These are phyloP conservation scores for Bipolaris victoriae DNA, from an alignment of 2,329 filamentous ascomycete genomes.

Conservation along the genomic window DNA sequence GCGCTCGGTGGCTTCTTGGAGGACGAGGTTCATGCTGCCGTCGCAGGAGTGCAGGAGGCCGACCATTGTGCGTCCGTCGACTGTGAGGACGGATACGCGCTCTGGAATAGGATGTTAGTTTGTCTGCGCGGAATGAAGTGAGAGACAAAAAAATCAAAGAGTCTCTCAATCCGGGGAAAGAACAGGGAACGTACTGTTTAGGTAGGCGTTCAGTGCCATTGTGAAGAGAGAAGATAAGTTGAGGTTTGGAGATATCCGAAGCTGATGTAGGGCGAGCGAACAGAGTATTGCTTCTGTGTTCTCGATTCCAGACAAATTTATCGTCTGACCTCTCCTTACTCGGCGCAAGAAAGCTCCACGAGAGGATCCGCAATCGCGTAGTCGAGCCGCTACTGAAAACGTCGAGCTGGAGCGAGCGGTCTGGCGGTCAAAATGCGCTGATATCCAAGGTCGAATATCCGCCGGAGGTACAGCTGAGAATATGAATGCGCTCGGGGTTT, in stretches of 20 bases:
- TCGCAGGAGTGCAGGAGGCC: conserved; percentile 87
- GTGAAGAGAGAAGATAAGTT: conserved; percentile 7
- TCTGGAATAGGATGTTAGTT: conserved; percentile 60
- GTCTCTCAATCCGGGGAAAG: background rate
- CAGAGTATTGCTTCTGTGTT: background rate
- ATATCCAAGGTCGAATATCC: background rate
- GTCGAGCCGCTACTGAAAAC: background rate
- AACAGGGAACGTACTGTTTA: conserved; percentile 46
- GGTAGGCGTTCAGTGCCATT: conserved; percentile 53
- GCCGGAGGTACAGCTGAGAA: background rate
- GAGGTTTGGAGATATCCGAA: background rate
- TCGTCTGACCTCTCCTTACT: background rate
- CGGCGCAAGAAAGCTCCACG: background rate
- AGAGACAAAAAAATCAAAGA: background rate
- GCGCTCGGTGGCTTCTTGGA: conserved; percentile 82
- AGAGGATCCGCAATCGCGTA: background rate
- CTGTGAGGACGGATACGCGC: conserved; percentile 88
- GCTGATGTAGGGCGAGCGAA: background rate
- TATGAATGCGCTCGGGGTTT: background rate
- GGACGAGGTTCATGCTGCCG: conserved; percentile 89
- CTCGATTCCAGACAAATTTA: background rate
- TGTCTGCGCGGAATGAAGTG: background rate
- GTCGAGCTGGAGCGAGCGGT: background rate
- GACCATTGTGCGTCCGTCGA: conserved; percentile 79
- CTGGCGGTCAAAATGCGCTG: background rate